phyloP scores from a whole-genome alignment of 2,329 filamentous ascomycete genomes.

The Curvularia spicifera region DNA sequence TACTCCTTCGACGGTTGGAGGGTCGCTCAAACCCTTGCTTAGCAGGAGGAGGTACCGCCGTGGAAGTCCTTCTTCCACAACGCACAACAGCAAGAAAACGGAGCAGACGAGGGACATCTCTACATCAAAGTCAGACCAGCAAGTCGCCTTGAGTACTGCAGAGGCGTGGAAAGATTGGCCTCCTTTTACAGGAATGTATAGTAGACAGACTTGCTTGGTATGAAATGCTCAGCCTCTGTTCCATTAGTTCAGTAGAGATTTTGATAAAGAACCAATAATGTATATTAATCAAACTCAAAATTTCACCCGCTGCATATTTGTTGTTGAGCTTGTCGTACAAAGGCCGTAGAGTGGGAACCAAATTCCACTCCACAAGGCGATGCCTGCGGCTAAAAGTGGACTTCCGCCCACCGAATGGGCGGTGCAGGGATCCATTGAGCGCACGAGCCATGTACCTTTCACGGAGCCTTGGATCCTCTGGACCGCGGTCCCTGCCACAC shows the following conservation, averaged over 20 bases:
- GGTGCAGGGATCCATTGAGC: slow-evolving; percentile 11
- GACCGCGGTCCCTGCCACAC: slow-evolving; percentile 6
- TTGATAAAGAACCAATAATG: background rate
- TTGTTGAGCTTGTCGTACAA: background rate
- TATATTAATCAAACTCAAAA: background rate
- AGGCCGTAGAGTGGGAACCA: background rate
- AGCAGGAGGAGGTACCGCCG: slow-evolving; percentile 12
- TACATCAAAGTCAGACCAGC: background rate
- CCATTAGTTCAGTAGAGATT: too few relatives aligned
- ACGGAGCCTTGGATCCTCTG: slow-evolving; percentile 5
- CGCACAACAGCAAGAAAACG: background rate
- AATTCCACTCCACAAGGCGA: background rate
- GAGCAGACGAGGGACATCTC: background rate
- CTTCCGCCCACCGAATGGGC: slow-evolving; percentile 9
- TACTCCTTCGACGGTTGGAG: slow-evolving; percentile 1
- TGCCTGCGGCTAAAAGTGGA: slow-evolving; percentile 22
- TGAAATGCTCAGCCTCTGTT: background rate
- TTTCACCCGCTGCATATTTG: background rate
- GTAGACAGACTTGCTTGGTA: slow-evolving; percentile 9
- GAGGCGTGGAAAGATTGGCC: slow-evolving; percentile 15
- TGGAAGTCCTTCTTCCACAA: background rate
- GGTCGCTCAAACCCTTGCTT: slow-evolving; percentile 9
- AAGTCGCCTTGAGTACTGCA: slow-evolving; percentile 9
- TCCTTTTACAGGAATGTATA: slow-evolving; percentile 27
- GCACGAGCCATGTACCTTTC: slow-evolving; percentile 13